Conservation (phyloP, 371 early-diverging fungal genomes). For the Apophysomyces elegans region DNA sequence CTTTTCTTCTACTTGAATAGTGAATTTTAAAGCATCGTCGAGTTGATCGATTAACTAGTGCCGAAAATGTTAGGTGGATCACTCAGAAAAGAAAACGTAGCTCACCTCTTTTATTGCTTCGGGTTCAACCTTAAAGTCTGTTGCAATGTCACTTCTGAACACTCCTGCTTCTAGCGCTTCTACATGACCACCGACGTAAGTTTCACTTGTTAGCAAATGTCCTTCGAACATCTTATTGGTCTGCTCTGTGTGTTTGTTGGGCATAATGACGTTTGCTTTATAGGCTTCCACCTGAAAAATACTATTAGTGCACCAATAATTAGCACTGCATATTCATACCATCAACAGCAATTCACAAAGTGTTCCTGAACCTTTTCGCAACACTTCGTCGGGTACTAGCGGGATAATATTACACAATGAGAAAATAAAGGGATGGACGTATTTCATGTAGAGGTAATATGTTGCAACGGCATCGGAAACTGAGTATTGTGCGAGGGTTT, state of each 20-base stretch:
- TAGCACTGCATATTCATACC: constrained; percentile 57
- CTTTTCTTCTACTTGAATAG: constrained; percentile 84
- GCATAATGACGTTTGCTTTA: constrained; percentile 93
- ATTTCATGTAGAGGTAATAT: constrained; percentile 99
- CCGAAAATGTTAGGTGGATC: not conserved
- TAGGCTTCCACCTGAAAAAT: constrained; percentile 83
- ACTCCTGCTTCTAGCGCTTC: constrained; percentile 99
- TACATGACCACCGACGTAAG: constrained; percentile 99
- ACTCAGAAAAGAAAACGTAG: not conserved
- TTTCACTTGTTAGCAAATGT: constrained; percentile 93
- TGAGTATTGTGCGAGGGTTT: constrained; percentile 98
- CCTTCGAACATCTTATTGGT: constrained; percentile 86
- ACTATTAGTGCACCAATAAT: constrained; percentile 5
- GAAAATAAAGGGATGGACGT: constrained; percentile 99
- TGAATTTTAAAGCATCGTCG: constrained; percentile 91
- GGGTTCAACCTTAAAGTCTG: constrained; percentile 84
- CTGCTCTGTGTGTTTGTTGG: constrained; percentile 91
- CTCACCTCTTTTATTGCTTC: constrained; percentile 73
- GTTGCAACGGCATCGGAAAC: constrained; percentile 99
- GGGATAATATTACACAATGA: constrained; percentile 99
- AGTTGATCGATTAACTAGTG: constrained; percentile 84
- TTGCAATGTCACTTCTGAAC: constrained; percentile 96
- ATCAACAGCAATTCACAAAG: constrained; percentile 98
- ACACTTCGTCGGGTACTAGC: constrained; percentile 94
- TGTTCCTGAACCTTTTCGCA: constrained; percentile 98